These are phyloP conservation scores for Jaenimonas drosophilae DNA, from an alignment of 208 protist genomes.

Conservation along the genomic window DNA sequence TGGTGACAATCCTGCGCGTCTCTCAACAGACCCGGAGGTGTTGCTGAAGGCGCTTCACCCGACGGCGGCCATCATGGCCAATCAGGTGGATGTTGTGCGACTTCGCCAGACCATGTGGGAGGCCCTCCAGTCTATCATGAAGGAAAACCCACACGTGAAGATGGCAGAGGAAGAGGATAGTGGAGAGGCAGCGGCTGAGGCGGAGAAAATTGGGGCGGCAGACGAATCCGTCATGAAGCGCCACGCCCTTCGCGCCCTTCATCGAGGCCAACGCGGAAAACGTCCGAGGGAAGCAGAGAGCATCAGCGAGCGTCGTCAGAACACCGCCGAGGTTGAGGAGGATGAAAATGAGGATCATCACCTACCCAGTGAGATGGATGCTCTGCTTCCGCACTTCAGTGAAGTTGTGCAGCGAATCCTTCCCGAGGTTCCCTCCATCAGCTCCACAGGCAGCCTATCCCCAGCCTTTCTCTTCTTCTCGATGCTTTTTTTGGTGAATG, in stretches of 20 bases:
- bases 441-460: slow-evolving; percentile 68
- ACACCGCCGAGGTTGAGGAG: not conserved
- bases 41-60: slow-evolving; percentile 41
- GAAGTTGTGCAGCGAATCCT: slow-evolving; percentile 57
- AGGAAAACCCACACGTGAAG: slow-evolving; percentile 9
- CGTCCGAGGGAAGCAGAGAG: not conserved
- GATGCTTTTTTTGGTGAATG: slow-evolving; percentile 83
- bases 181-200: slow-evolving; percentile 5
- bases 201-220: not conserved
- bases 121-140: slow-evolving; percentile 28
- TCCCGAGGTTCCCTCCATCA: slow-evolving; percentile 48
- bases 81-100: slow-evolving; percentile 76
- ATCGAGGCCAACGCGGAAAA: no score
- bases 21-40: slow-evolving; percentile 13
- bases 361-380: not conserved
- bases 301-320: not conserved
- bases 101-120: slow-evolving; percentile 78
- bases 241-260: not conserved
- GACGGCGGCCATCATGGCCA: slow-evolving; percentile 56
- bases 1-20: not conserved
- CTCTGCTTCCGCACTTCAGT: slow-evolving; percentile 35
- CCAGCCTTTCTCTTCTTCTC: slow-evolving; percentile 90
- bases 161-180: slow-evolving; percentile 5
- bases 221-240: not conserved
- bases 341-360: slow-evolving; percentile 1